Base-by-base conservation (phyloP, 1,284 basidiomycete species). In the Cutaneotrichosporon cyanovorans region DNA sequence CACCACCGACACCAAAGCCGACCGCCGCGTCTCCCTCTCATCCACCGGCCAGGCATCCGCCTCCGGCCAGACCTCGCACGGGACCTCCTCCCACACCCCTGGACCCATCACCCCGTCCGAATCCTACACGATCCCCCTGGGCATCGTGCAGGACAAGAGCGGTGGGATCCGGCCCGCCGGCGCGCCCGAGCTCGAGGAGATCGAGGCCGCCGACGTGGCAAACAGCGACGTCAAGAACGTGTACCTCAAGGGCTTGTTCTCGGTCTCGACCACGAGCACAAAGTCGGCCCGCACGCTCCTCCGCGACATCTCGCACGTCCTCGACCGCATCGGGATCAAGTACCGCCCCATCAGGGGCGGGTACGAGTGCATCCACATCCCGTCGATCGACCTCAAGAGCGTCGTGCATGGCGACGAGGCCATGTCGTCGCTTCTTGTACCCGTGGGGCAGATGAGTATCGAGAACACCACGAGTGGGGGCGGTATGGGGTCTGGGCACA, bases 331-430 rank as follows among this genome's bases (percentile, higher is more conserved):
- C 79, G 89, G 92, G 51, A 85, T 98, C 40, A 88, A 90, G 68
- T 89, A 93, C 68, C 80, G 88, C 33, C 87, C 92, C 66, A 90
- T 83, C 60, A 85, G 83, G 66, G 79, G 82, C 46, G 93, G 93
- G 0, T 98, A 92, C 66, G 93, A 97, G 68, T 98, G 93, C 71
- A 85, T 93, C 20, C 91, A 97, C 67, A 74, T 87, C 41, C 93
- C 93, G 0, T 90, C 87, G 21, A 93, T 97, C 65, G 89, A 93
- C 66, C 73, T 93, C 9, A 77, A 83, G 5, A 84, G 85, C 28
- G 76, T 90, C 11, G 58, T 68, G 18, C 58, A 70, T 42, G 66
- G 64, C n/a, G 68, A 68, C 41, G 65, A 66, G 50, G 65, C 53
- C 25, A 48, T 46, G 14, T 51, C 48, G 11, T 40, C 40, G 23